Conservation (phyloP, 352 stramenopile genomes). For the Globisporangium mamillatum region DNA sequence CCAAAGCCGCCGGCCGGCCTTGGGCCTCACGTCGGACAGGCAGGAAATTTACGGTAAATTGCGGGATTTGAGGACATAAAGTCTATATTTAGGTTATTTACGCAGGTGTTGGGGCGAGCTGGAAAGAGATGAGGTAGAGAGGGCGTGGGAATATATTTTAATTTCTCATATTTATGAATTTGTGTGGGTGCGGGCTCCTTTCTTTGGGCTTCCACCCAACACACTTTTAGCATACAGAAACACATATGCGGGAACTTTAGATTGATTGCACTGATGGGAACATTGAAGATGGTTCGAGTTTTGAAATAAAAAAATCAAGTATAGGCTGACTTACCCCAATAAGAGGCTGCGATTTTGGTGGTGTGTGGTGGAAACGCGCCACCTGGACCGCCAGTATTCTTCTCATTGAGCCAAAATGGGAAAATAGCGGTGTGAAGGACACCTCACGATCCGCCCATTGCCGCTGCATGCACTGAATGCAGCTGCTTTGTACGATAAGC, state of each 20-base stretch:
- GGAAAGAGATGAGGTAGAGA: no score
- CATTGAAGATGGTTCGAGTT: background rate
- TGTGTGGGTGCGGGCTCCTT: slow-evolving; percentile 4
- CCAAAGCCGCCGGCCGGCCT: background rate
- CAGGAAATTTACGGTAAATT: background rate
- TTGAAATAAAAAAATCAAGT: background rate
- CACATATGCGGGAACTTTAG: background rate
- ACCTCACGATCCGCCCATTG: background rate
- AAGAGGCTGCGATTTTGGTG: slow-evolving; percentile 9
- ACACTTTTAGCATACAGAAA: background rate
- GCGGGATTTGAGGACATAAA: background rate
- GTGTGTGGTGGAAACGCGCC: slow-evolving; percentile 12
- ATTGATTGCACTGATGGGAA: background rate
- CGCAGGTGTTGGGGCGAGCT: no score
- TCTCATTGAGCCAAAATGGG: background rate
- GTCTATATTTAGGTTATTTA: background rate
- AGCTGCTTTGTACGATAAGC: background rate
- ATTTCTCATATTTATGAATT: background rate
- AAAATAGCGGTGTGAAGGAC: background rate
- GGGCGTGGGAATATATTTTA: background rate
- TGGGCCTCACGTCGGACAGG: slow-evolving; percentile 11
- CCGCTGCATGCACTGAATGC: background rate
- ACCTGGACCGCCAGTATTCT: background rate
- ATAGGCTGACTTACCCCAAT: background rate
- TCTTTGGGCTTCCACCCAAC: slow-evolving; percentile 8